Conservation (phyloP, 805 yeast species). For the Lipomyces starkeyi region DNA sequence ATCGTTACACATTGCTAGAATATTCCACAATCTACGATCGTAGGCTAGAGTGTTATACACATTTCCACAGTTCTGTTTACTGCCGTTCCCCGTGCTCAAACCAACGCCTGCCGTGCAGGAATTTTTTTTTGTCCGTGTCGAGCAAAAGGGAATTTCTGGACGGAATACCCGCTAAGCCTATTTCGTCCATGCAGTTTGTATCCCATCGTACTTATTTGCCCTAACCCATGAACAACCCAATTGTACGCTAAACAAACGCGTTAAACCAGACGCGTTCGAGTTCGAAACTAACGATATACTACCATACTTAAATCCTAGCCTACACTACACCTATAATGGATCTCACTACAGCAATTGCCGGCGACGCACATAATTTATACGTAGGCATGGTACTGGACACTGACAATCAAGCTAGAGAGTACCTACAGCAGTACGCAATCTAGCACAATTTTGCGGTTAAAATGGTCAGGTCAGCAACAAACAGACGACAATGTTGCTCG, state of each 20-base stretch:
- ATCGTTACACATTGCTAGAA: too few relatives aligned
- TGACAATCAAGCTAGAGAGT: not conserved
- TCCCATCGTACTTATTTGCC: not conserved
- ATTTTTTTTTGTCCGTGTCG: too few relatives aligned
- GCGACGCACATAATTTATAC: not conserved
- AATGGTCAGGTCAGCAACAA: slow-evolving; percentile 3
- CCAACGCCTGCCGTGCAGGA: too few relatives aligned
- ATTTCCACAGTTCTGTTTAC: too few relatives aligned
- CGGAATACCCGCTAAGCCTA: not conserved
- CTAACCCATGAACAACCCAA: not conserved
- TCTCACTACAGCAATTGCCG: not conserved
- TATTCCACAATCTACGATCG: too few relatives aligned
- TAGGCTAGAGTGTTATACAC: too few relatives aligned
- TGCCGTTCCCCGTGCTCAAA: too few relatives aligned
- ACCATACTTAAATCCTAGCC: not conserved
- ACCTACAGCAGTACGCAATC: not conserved
- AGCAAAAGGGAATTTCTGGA: not conserved
- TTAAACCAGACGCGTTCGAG: not conserved
- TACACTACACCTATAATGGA: not conserved
- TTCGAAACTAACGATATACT: not conserved
- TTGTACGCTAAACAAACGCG: not conserved
- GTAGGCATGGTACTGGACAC: not conserved
- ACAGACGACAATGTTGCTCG: not conserved
- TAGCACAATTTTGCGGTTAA: not conserved
- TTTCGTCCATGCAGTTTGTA: not conserved